A percentile compares a stretch with the other conserved stretches of the same genome.
These are phyloP conservation scores for Boletus vermiculosoides DNA, from an alignment of 768 basidiomycete genomes.

Conservation along the genomic window DNA sequence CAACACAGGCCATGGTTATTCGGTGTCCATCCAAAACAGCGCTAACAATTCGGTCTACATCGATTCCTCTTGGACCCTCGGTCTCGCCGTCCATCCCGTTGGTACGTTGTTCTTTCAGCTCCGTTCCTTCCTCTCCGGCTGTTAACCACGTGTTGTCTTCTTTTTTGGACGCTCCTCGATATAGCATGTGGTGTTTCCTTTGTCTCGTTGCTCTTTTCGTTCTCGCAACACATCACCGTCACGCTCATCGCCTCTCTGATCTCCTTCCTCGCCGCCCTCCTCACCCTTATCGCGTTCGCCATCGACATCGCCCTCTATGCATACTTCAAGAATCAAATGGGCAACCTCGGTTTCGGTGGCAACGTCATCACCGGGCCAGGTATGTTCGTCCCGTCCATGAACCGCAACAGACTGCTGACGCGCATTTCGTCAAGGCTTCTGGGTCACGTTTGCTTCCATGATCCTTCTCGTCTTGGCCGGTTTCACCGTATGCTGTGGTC, in stretches of 20 bases:
- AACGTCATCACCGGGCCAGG: constrained; percentile 64
- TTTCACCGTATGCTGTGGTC: constrained; percentile 69
- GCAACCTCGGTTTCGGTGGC: constrained; percentile 41
- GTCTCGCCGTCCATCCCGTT: constrained; percentile 72
- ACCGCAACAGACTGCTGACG: neutral
- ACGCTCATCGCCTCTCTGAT: constrained; percentile 44
- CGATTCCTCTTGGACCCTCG: constrained; percentile 64
- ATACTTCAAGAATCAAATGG: constrained; percentile 57
- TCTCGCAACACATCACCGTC: constrained; percentile 54
- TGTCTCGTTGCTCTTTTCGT: constrained; percentile 59
- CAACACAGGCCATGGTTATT: constrained; percentile 54
- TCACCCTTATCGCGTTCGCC: constrained; percentile 71
- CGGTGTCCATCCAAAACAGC: constrained; percentile 32
- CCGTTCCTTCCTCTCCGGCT: neutral
- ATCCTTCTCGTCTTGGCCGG: constrained; percentile 64
- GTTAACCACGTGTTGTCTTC: constrained; percentile 6
- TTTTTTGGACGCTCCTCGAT: neutral
- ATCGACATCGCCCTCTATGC: constrained; percentile 75
- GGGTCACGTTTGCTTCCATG: constrained; percentile 69
- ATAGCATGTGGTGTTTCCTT: constrained; percentile 54
- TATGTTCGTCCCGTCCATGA: constrained; percentile 31
- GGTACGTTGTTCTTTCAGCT: constrained; percentile 43
- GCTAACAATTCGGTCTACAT: constrained; percentile 38
- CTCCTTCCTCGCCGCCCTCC: constrained; percentile 65
- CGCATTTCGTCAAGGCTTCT: constrained; percentile 53